phyloP scores from a whole-genome alignment of 2,329 filamentous ascomycete species.

The Aspergillus texensis region DNA sequence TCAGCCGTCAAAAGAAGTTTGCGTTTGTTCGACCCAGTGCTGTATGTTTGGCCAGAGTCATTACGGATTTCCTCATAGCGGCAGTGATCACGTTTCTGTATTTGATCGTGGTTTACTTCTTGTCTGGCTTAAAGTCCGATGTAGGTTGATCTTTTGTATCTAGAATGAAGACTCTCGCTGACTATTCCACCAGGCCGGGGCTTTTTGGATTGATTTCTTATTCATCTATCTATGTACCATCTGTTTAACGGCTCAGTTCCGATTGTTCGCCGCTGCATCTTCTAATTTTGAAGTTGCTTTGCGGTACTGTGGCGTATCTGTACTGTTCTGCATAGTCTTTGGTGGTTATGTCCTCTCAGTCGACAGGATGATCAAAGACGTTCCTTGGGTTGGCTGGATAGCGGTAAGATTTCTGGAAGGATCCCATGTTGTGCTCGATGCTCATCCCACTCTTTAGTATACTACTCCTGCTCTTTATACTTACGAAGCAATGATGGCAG shows the following conservation, averaged over 20 bases:
- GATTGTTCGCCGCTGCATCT: slow-evolving; percentile 62
- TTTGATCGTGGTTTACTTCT: slow-evolving; percentile 63
- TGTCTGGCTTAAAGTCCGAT: slow-evolving; percentile 45
- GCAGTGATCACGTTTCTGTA: slow-evolving; percentile 58
- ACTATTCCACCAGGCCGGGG: slow-evolving; percentile 46
- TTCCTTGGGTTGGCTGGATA: slow-evolving; percentile 66
- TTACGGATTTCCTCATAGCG: slow-evolving; percentile 60
- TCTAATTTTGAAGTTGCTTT: slow-evolving; percentile 65
- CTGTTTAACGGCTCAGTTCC: slow-evolving; percentile 62
- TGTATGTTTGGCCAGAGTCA: slow-evolving; percentile 58
- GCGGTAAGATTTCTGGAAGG: slow-evolving; percentile 25
- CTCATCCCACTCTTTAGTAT: slow-evolving; percentile 37
- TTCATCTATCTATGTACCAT: slow-evolving; percentile 62
- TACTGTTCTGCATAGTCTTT: slow-evolving; percentile 63
- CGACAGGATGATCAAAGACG: slow-evolving; percentile 56
- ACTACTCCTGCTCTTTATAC: slow-evolving; percentile 56
- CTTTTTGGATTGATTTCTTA: slow-evolving; percentile 66
- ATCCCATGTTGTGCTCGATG: not conserved
- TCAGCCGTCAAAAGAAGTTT: slow-evolving; percentile 64
- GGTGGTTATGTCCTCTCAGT: slow-evolving; percentile 66
- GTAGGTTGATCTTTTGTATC: slow-evolving; percentile 18
- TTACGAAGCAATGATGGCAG: slow-evolving; percentile 66
- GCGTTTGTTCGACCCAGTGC: slow-evolving; percentile 66
- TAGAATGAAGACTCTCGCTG: not conserved
- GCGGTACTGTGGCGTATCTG: slow-evolving; percentile 60